A percentile compares a stretch with the other conserved stretches of the same genome.
Evolutionary conservation across 208 protist genomes (phyloP).

Genomic region (Trypanosoma cruzi): DNA sequence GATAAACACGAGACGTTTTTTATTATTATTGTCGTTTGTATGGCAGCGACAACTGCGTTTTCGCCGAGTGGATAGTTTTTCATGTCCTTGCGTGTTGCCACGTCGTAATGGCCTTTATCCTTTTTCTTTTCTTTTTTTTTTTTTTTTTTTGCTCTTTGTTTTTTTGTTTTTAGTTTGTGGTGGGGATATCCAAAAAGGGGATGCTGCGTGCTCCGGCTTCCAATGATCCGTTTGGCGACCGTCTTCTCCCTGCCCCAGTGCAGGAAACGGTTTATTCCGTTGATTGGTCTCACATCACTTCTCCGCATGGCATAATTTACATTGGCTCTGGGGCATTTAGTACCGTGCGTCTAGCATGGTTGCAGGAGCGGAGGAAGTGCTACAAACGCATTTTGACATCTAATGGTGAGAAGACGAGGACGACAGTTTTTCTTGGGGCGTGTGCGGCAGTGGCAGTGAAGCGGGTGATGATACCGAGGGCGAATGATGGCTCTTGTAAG

Average conservation of each 20-base stretch:
- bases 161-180: conserved; percentile 23
- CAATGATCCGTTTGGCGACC: neutral
- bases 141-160: conserved; percentile 22
- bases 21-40: neutral
- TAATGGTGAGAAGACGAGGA: neutral
- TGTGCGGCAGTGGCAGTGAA: conserved; percentile 35
- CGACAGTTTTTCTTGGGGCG: conserved; percentile 9
- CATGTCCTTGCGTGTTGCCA: neutral
- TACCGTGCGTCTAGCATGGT: conserved; percentile 34
- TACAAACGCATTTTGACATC: neutral
- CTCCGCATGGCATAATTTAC: neutral
- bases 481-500: too few relatives aligned
- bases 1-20: neutral
- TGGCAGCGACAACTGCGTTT: neutral
- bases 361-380: conserved; percentile 23
- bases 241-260: neutral
- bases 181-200: too few relatives aligned
- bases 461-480: conserved; percentile 20
- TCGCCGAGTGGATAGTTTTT: neutral
- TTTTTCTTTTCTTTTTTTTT: conserved; percentile 32
- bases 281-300: neutral
- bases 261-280: neutral
- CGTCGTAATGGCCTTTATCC: neutral
- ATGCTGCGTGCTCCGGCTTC: conserved; percentile 8
- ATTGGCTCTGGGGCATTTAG: conserved; percentile 34